Conservation (phyloP, 164 flowering plant genomes). For the Liquidambar formosana region DNA sequence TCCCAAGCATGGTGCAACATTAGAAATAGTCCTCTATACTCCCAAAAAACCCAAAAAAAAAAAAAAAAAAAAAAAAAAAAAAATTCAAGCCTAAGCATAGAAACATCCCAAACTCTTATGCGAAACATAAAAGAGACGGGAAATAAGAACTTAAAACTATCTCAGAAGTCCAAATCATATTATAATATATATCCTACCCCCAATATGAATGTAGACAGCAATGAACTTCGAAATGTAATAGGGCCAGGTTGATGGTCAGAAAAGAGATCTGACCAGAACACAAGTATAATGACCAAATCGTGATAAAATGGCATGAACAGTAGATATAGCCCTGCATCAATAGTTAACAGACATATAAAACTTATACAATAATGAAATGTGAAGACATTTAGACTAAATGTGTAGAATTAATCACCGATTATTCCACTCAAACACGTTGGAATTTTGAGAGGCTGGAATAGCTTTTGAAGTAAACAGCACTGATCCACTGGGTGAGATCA, state of each 20-base stretch:
- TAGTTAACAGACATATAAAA: not conserved
- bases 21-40: too few species aligned
- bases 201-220: conserved; percentile 62
- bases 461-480: conserved; percentile 29
- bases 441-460: conserved; percentile 29
- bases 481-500: conserved; percentile 32
- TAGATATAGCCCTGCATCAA: conserved; percentile 68
- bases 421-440: conserved; percentile 37
- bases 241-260: conserved; percentile 46
- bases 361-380: not conserved
- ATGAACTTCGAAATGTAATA: conserved; percentile 58
- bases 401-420: conserved; percentile 26
- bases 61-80: too few species aligned
- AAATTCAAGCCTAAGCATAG: too few species aligned
- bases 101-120: too few species aligned
- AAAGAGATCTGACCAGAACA: conserved; percentile 75
- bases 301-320: conserved; percentile 79
- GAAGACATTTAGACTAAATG: not conserved
- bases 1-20: too few species aligned
- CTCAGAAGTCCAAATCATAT: too few species aligned
- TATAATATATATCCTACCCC: conserved; percentile 49
- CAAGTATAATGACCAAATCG: conserved; percentile 66
- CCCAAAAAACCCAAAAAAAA: too few species aligned
- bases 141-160: too few species aligned
- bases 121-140: too few species aligned